Conservation (phyloP, 2,329 filamentous ascomycete genomes). For the Aspergillus chevalieri region DNA sequence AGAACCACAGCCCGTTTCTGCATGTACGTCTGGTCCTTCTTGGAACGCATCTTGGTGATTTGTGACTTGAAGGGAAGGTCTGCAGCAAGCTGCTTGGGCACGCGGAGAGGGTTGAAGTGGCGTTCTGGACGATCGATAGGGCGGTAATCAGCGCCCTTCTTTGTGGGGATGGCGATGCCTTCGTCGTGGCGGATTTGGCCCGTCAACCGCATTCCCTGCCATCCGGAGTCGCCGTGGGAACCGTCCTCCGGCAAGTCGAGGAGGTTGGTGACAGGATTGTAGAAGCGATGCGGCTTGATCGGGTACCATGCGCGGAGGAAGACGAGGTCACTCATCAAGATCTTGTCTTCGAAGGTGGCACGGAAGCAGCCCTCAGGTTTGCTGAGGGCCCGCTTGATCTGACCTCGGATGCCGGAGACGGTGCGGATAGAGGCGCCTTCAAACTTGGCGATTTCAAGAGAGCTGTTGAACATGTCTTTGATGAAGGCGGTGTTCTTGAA, state of each 20-base stretch:
- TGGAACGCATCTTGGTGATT: constrained; percentile 72
- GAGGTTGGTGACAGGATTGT: constrained; percentile 92
- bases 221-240: constrained; percentile 41
- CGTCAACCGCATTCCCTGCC: constrained; percentile 90
- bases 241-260: constrained; percentile 51
- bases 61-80: constrained; percentile 90
- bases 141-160: constrained; percentile 81
- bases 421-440: constrained; percentile 94
- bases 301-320: constrained; percentile 97
- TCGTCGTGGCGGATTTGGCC: constrained; percentile 79
- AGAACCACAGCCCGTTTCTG: constrained; percentile 91
- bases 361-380: constrained; percentile 95
- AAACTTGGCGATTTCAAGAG: constrained; percentile 95
- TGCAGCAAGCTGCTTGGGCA: constrained; percentile 55
- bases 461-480: constrained; percentile 93
- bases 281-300: constrained; percentile 89
- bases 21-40: constrained; percentile 78
- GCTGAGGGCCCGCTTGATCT: constrained; percentile 91
- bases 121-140: constrained; percentile 54
- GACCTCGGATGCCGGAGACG: constrained; percentile 87
- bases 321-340: constrained; percentile 91
- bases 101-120: constrained; percentile 64
- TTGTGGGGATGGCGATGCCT: constrained; percentile 67
- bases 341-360: constrained; percentile 97
- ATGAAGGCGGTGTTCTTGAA: constrained; percentile 99